A percentile compares a stretch with the other conserved stretches of the same genome.
Conservation (phyloP, 805 yeast species). For the Yarrowia divulgata region DNA sequence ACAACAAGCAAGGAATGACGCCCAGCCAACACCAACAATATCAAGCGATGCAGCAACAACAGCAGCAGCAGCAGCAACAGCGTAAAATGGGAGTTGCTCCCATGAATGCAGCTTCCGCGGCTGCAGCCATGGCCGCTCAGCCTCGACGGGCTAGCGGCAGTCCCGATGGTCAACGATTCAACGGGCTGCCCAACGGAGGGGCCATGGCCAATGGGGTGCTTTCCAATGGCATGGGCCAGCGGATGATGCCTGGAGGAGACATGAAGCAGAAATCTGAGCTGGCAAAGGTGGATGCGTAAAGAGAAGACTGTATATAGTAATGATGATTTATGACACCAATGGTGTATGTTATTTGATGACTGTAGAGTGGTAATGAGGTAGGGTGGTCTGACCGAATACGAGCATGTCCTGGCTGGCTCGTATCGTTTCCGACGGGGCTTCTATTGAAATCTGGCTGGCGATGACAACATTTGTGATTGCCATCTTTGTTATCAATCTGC, state of each 20-base stretch:
- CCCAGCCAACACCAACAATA: constrained; percentile 34
- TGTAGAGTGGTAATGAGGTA: not conserved
- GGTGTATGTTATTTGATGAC: not conserved
- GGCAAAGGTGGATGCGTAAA: constrained; percentile 37
- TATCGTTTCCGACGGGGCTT: not conserved
- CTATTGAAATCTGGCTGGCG: not conserved
- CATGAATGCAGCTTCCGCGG: constrained; percentile 24
- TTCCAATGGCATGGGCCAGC: constrained; percentile 36
- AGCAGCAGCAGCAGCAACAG: constrained; percentile 32
- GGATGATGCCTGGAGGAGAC: constrained; percentile 37
- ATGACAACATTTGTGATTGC: not conserved
- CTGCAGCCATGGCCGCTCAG: constrained; percentile 32
- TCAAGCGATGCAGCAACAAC: constrained; percentile 34
- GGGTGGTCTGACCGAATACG: no score
- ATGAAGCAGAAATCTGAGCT: constrained; percentile 38
- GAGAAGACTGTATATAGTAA: constrained; percentile 38
- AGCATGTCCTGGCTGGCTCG: not conserved
- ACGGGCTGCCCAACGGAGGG: constrained; percentile 31
- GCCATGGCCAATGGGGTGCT: constrained; percentile 31
- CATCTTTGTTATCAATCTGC: constrained; percentile 17
- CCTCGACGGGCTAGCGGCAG: constrained; percentile 32
- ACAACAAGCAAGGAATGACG: constrained; percentile 32
- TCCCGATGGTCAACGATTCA: constrained; percentile 28
- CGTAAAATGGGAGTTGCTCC: constrained; percentile 36
- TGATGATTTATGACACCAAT: constrained; percentile 31